Evolutionary conservation across 345 rosid genomes (phyloP).

Genomic region (Clausena lansium): DNA sequence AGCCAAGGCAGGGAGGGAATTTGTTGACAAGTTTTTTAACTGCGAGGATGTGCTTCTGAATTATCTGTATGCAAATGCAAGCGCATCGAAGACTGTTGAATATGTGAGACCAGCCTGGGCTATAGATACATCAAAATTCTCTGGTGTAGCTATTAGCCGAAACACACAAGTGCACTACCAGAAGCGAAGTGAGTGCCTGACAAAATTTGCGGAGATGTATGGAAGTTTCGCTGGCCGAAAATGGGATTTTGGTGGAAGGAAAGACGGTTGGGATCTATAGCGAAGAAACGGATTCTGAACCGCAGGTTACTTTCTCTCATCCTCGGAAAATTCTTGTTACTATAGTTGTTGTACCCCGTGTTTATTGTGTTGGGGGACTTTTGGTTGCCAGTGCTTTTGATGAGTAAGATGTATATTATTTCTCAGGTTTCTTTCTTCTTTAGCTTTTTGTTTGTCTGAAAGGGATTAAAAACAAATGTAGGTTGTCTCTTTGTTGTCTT

Average conservation of each 20-base stretch:
- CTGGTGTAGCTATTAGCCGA: conserved; percentile 80
- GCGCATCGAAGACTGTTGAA: conserved; percentile 56
- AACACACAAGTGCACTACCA: conserved; percentile 75
- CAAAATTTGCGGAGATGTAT: conserved; percentile 59
- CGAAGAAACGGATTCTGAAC: background rate
- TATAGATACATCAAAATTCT: conserved; percentile 79
- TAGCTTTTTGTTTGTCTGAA: background rate
- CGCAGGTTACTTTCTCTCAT: background rate
- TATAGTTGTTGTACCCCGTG: conserved; percentile 13
- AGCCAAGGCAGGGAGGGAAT: conserved; percentile 61
- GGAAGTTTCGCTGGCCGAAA: conserved; percentile 59
- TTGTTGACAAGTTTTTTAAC: conserved; percentile 70
- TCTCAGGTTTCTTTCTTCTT: background rate
- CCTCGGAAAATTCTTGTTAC: conserved; percentile 16
- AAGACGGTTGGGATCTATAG: conserved; percentile 94
- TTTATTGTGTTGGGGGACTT: conserved; percentile 21
- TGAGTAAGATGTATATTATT: conserved; percentile 23
- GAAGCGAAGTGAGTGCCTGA: conserved; percentile 67
- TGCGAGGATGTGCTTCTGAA: conserved; percentile 90
- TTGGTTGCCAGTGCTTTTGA: background rate
- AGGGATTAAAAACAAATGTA: background rate
- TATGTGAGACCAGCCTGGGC: conserved; percentile 88
- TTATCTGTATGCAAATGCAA: conserved; percentile 79
- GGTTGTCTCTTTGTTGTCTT: background rate
- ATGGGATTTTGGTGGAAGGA: conserved; percentile 60